These are phyloP conservation scores for Penicillium sp. DNA, from an alignment of 2,329 filamentous ascomycete species.

Conservation along the genomic window DNA sequence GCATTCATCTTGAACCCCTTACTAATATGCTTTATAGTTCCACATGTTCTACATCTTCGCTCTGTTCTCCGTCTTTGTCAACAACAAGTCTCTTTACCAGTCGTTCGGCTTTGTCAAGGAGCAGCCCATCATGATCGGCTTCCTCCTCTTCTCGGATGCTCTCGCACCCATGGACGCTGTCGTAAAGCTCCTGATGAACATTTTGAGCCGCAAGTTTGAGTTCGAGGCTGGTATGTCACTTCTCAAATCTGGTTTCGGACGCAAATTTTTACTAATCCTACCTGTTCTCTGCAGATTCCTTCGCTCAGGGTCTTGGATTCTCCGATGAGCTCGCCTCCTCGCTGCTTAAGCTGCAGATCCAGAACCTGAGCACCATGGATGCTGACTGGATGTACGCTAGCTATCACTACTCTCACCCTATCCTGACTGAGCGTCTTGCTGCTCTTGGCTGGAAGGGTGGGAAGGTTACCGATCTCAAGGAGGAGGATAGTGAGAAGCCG, in stretches of 20 bases:
- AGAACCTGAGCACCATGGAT: conserved; percentile 98
- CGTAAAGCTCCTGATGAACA: conserved; percentile 94
- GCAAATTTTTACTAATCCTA: conserved; percentile 29
- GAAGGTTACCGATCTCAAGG: conserved; percentile 55
- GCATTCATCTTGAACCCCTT: background rate
- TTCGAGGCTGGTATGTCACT: conserved; percentile 77
- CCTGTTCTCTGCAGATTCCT: conserved; percentile 64
- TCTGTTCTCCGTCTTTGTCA: conserved; percentile 95
- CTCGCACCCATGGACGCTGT: conserved; percentile 92
- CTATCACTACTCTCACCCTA: conserved; percentile 98
- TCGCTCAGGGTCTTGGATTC: conserved; percentile 85
- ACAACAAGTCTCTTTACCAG: conserved; percentile 88
- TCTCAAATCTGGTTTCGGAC: background rate
- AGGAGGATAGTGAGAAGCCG: conserved; percentile 62
- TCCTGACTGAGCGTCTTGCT: conserved; percentile 88
- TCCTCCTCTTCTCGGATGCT: conserved; percentile 97
- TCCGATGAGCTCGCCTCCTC: conserved; percentile 80
- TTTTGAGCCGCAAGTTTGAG: conserved; percentile 91
- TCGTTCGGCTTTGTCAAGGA: conserved; percentile 86
- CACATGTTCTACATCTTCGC: conserved; percentile 97
- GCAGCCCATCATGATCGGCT: conserved; percentile 93
- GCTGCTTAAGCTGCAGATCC: conserved; percentile 95
- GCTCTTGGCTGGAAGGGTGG: conserved; percentile 84
- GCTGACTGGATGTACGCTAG: conserved; percentile 98
- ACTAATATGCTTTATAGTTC: conserved; percentile 57